Percentiles rank a stretch among this genome's conserved stretches.
Evolutionary conservation across 768 basidiomycete genomes (phyloP).

Genomic region (Auriculariales sp.): DNA sequence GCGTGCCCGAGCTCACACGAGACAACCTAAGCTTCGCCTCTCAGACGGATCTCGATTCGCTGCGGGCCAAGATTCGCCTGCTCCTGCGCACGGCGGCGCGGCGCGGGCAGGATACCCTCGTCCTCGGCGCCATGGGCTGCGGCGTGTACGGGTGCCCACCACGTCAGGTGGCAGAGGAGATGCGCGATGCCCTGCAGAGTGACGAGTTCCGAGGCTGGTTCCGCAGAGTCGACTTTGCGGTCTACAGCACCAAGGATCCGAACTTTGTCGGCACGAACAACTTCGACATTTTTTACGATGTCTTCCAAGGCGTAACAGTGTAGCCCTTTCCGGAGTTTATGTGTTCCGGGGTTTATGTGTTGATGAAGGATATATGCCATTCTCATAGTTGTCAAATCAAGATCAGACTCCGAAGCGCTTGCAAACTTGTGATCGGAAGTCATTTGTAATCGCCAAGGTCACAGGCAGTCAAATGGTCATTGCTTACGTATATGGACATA

Average conservation of each 20-base stretch:
- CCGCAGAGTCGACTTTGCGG: constrained; percentile 24
- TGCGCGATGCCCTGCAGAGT: constrained; percentile 26
- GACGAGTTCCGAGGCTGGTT: constrained; percentile 31
- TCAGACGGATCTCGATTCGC: constrained; percentile 14
- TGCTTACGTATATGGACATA: too few species aligned
- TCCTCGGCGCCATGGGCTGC: constrained; percentile 34
- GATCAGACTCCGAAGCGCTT: too few species aligned
- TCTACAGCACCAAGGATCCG: constrained; percentile 17
- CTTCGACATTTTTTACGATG: constrained; percentile 23
- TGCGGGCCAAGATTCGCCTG: constrained; percentile 27
- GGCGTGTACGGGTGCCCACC: constrained; percentile 30
- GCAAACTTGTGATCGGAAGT: too few species aligned
- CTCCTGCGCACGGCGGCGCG: constrained; percentile 29
- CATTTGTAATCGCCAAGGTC: too few species aligned
- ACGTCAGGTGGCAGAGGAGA: constrained; percentile 24
- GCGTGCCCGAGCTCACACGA: constrained; percentile 17
- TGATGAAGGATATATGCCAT: too few species aligned
- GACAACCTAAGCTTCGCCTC: constrained; percentile 14
- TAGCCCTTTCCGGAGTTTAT: too few species aligned
- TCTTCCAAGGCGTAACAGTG: constrained; percentile 18
- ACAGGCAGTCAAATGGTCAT: too few species aligned
- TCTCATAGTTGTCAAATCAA: too few species aligned
- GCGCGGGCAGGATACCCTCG: constrained; percentile 21
- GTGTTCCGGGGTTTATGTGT: too few species aligned
- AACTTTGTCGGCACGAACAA: constrained; percentile 17